A percentile compares a stretch with the other conserved stretches of the same genome.
phyloP scores from a whole-genome alignment of 2,329 filamentous ascomycete species.

The Aspergillus sclerotialis region DNA sequence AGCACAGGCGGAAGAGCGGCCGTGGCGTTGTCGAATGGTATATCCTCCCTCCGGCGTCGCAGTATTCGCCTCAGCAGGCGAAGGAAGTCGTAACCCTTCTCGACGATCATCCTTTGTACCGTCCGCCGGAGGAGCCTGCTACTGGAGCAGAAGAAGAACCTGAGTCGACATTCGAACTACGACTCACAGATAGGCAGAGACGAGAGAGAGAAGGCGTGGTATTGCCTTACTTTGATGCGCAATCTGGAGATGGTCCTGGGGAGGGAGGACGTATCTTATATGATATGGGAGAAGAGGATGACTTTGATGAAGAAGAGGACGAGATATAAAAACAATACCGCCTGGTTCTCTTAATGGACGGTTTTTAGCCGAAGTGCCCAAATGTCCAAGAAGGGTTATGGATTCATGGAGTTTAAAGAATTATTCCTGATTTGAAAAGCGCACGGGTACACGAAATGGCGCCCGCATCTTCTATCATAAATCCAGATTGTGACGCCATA shows the following conservation, averaged over 20 bases:
- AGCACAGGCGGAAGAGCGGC: constrained; percentile 77
- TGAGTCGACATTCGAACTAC: constrained; percentile 75
- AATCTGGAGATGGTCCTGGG: constrained; percentile 62
- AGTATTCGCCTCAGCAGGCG: constrained; percentile 38
- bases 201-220: constrained; percentile 82
- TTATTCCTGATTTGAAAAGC: not conserved
- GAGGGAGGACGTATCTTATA: constrained; percentile 92
- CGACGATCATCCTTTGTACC: constrained; percentile 69
- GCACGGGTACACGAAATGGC: constrained; percentile 3
- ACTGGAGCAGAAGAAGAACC: constrained; percentile 46
- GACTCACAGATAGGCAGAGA: constrained; percentile 84
- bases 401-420: too few species aligned
- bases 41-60: constrained; percentile 45
- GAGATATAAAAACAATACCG: constrained; percentile 76
- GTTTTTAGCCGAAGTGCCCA: too few species aligned
- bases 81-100: constrained; percentile 56
- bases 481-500: constrained; percentile 2
- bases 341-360: too few species aligned
- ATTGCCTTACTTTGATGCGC: constrained; percentile 92
- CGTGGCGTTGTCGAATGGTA: constrained; percentile 67
- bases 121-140: constrained; percentile 37
- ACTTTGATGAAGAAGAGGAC: constrained; percentile 94
- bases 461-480: constrained; percentile 8
- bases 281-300: constrained; percentile 92
- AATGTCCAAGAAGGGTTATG: too few species aligned